Evolutionary conservation across 2,329 filamentous ascomycete genomes (phyloP).

Genomic region (Xylogone sp.): DNA sequence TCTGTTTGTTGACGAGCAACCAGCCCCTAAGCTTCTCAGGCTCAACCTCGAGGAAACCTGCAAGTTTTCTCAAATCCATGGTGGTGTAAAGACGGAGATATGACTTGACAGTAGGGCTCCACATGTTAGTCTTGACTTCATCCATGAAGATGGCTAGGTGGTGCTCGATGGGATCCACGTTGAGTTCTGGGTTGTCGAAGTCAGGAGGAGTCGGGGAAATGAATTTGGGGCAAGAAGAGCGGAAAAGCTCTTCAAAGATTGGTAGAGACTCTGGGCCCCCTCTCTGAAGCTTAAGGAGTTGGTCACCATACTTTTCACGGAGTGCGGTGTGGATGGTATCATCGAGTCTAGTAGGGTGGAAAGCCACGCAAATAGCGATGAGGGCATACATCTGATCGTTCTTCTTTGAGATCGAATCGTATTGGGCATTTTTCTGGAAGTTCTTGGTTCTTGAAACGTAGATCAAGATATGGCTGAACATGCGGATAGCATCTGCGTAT

Average conservation of each 20-base stretch:
- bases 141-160: conserved; percentile 98
- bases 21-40: conserved; percentile 93
- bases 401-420: conserved; percentile 99
- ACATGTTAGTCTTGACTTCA: conserved; percentile 99
- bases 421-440: conserved; percentile 98
- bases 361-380: conserved; percentile 97
- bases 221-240: conserved; percentile 97
- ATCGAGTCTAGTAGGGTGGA: conserved; percentile 94
- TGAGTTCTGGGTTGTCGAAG: conserved; percentile 94
- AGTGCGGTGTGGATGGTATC: conserved; percentile 98
- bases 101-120: conserved; percentile 94
- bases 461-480: conserved; percentile 99
- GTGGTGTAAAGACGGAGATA: conserved; percentile 99
- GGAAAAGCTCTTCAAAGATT: conserved; percentile 98
- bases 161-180: conserved; percentile 96
- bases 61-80: conserved; percentile 98
- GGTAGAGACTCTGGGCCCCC: conserved; percentile 93
- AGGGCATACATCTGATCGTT: conserved; percentile 99
- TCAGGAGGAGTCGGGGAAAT: conserved; percentile 96
- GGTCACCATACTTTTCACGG: conserved; percentile 98
- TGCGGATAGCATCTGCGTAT: conserved; percentile 98
- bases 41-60: conserved; percentile 93
- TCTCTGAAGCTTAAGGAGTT: conserved; percentile 93
- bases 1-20: conserved; percentile 97
- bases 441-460: conserved; percentile 99